These are phyloP conservation scores for Arabis hirsuta DNA, from an alignment of 345 rosid genomes.

Conservation along the genomic window DNA sequence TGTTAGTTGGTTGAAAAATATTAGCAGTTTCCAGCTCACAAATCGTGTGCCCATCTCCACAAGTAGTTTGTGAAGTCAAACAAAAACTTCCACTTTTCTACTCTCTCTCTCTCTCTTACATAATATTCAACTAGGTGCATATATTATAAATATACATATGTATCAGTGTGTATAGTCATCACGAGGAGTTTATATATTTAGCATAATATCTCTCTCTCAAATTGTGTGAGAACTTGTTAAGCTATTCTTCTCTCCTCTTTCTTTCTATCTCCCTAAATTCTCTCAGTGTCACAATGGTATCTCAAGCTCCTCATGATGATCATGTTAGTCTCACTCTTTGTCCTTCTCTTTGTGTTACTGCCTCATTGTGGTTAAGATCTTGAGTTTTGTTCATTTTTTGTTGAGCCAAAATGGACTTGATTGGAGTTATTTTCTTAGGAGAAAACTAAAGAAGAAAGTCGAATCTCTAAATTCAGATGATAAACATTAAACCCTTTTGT, in stretches of 20 bases:
- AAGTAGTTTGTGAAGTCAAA: slow-evolving; percentile 45
- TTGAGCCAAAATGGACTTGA: background rate
- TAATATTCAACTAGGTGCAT: slow-evolving; percentile 36
- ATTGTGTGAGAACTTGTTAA: slow-evolving; percentile 23
- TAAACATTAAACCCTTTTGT: background rate
- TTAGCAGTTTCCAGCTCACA: slow-evolving; percentile 35
- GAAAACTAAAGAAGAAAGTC: background rate
- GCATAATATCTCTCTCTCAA: slow-evolving; percentile 16
- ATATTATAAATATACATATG: slow-evolving; percentile 14
- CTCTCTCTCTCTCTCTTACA: slow-evolving; percentile 13
- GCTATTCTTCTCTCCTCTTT: slow-evolving; percentile 32
- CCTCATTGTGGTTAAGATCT: slow-evolving; percentile 24
- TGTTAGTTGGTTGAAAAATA: slow-evolving; percentile 10
- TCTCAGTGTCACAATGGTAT: slow-evolving; percentile 39
- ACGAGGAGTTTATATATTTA: slow-evolving; percentile 30
- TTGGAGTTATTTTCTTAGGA: background rate
- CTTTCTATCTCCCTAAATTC: slow-evolving; percentile 8
- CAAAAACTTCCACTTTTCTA: slow-evolving; percentile 35
- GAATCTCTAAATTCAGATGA: background rate
- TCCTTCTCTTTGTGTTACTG: background rate
- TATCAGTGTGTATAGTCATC: slow-evolving; percentile 13
- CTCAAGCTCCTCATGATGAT: slow-evolving; percentile 36
- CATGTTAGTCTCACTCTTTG: slow-evolving; percentile 40
- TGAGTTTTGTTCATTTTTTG: slow-evolving; percentile 4
- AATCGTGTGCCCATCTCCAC: slow-evolving; percentile 37